A percentile compares a stretch with the other conserved stretches of the same genome.
Conservation (phyloP, 345 rosid genomes). For the Salix udensis region DNA sequence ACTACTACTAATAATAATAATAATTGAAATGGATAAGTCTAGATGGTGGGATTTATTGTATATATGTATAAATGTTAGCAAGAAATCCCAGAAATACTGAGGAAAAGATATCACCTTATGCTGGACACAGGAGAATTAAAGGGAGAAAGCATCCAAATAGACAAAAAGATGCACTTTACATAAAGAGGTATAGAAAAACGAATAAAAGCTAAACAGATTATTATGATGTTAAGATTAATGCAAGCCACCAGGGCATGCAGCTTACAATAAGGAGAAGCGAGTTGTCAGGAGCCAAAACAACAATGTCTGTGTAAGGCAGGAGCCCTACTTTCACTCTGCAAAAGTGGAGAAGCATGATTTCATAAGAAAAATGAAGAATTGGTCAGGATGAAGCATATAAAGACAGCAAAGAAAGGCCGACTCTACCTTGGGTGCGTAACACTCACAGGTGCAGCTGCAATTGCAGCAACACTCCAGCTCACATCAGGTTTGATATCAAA, state of each 20-base stretch:
- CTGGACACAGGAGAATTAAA: not conserved
- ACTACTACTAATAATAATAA: no score
- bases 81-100: not conserved
- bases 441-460: conserved; percentile 80
- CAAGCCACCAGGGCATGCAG: conserved; percentile 4
- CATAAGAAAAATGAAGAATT: not conserved
- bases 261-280: conserved; percentile 82
- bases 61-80: not conserved
- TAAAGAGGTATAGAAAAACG: not conserved
- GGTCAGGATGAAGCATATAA: not conserved
- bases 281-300: conserved; percentile 80
- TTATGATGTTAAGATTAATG: not conserved
- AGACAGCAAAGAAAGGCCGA: conserved; percentile 6
- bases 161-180: not conserved
- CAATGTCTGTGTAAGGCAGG: conserved; percentile 62
- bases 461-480: conserved; percentile 87
- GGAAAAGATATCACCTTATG: not conserved
- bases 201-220: not conserved
- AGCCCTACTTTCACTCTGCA: conserved; percentile 64
- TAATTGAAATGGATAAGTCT: not conserved
- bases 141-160: not conserved
- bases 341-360: not conserved
- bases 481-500: conserved; percentile 76
- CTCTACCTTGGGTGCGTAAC: conserved; percentile 81
- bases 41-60: not conserved